These are phyloP conservation scores for Aureobasidium sp. DNA, from an alignment of 2,329 filamentous ascomycete species.

Conservation along the genomic window DNA sequence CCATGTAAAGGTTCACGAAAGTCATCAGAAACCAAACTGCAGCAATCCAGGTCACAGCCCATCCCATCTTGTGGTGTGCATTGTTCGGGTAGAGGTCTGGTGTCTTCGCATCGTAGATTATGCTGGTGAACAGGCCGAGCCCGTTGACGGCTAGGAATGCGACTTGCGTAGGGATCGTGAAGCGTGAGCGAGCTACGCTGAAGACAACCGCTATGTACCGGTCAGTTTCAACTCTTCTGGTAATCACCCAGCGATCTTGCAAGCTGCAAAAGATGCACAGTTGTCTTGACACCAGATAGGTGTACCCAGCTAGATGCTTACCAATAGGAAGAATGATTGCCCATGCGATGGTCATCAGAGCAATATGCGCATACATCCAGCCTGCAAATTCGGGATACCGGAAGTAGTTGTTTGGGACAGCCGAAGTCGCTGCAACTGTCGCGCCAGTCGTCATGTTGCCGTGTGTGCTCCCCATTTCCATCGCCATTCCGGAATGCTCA, in stretches of 20 bases:
- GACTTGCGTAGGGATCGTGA: constrained; percentile 63
- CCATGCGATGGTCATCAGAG: constrained; percentile 65
- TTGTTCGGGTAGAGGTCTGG: constrained; percentile 81
- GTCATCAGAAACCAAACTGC: constrained; percentile 61
- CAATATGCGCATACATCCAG: constrained; percentile 63
- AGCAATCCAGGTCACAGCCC: constrained; percentile 67
- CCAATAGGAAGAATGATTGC: constrained; percentile 64
- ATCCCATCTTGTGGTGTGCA: constrained; percentile 75
- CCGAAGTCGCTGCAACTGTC: constrained; percentile 13
- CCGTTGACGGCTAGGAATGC: constrained; percentile 37
- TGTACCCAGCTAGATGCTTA: constrained; percentile 35
- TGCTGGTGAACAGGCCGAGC: constrained; percentile 55
- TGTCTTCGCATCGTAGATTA: constrained; percentile 67
- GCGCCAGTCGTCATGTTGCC: constrained; percentile 15
- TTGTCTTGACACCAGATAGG: too few relatives aligned
- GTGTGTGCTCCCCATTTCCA: constrained; percentile 22
- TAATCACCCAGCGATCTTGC: too few relatives aligned
- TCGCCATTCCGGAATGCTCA: constrained; percentile 14
- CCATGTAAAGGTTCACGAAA: constrained; percentile 52
- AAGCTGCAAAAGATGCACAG: too few relatives aligned
- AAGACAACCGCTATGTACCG: constrained; percentile 67
- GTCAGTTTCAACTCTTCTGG: background rate
- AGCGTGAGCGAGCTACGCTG: constrained; percentile 70
- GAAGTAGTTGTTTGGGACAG: constrained; percentile 49
- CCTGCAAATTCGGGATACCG: constrained; percentile 45